Evolutionary conservation across 2,329 filamentous ascomycete genomes (phyloP).

Genomic region (Fusarium fracticaudum): DNA sequence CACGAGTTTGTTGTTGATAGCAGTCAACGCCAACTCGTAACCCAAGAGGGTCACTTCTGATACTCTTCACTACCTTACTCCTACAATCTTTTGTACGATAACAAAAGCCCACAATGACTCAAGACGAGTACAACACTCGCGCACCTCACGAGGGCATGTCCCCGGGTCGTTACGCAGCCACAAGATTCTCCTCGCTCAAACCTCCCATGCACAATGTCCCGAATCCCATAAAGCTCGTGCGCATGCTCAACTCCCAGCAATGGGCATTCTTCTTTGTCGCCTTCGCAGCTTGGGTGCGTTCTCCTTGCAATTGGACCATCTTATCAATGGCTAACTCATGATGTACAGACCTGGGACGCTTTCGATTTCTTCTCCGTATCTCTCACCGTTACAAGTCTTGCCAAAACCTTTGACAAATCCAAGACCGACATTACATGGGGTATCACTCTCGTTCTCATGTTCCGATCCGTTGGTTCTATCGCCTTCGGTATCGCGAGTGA

Average conservation of each 20-base stretch:
- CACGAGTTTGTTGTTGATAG: not conserved
- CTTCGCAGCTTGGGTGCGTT: constrained; percentile 65
- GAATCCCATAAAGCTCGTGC: constrained; percentile 62
- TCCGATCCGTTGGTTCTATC: constrained; percentile 65
- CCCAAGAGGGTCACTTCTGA: not conserved
- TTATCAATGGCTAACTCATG: not conserved
- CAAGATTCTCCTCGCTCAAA: constrained; percentile 65
- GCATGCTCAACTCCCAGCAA: constrained; percentile 59
- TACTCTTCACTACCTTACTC: not conserved
- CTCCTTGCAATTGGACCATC: too few species aligned
- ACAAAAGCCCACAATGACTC: constrained; percentile 26
- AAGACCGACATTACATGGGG: constrained; percentile 71
- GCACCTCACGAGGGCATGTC: constrained; percentile 62
- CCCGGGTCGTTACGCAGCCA: constrained; percentile 56
- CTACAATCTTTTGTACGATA: not conserved
- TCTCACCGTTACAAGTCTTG: constrained; percentile 64
- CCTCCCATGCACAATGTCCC: constrained; percentile 64
- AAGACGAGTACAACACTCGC: constrained; percentile 46
- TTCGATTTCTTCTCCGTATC: constrained; percentile 76
- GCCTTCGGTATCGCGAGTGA: constrained; percentile 65
- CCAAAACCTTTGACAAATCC: constrained; percentile 60
- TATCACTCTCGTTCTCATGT: constrained; percentile 71
- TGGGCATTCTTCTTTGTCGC: constrained; percentile 66
- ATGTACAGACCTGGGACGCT: constrained; percentile 65
- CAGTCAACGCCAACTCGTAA: not conserved